Percentiles rank a stretch among this genome's conserved stretches.
phyloP scores from a whole-genome alignment of 225 moss, liverwort and hornwort species.

The Climacium dendroides region DNA sequence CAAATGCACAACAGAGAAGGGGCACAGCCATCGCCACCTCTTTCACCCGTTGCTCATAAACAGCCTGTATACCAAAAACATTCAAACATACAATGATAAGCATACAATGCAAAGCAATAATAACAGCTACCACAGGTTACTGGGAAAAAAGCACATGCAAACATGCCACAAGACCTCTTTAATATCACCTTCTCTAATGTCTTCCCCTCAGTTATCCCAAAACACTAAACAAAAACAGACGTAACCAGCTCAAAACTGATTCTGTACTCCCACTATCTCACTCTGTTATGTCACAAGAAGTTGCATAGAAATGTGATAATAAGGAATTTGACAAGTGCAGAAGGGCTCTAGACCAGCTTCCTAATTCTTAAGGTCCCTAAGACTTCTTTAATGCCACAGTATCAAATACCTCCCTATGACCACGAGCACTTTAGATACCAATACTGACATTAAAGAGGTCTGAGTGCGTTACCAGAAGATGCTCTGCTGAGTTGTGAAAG shows the following conservation, averaged over 20 bases:
- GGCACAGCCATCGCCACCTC: slow-evolving; percentile 96
- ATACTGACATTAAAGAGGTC: neutral
- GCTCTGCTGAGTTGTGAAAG: slow-evolving; percentile 55
- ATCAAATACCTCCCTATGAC: neutral
- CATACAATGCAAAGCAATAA: neutral
- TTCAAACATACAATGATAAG: neutral
- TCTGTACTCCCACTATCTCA: neutral
- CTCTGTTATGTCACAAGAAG: neutral
- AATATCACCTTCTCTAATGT: neutral
- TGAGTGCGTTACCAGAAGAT: slow-evolving; percentile 54
- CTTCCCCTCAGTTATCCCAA: neutral
- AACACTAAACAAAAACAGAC: neutral
- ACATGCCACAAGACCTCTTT: neutral
- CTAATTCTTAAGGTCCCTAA: neutral
- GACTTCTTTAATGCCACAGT: neutral
- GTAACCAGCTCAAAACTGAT: neutral
- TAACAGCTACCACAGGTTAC: neutral
- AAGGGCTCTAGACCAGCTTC: neutral
- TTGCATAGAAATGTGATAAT: neutral
- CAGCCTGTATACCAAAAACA: slow-evolving; percentile 35
- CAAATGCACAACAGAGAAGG: slow-evolving; percentile 88
- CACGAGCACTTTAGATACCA: neutral
- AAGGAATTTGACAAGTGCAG: neutral
- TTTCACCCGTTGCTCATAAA: slow-evolving; percentile 72
- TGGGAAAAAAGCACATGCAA: neutral